Percentiles rank a stretch among this genome's conserved stretches.
Evolutionary conservation across 345 rosid genomes (phyloP).

Genomic region (Salix dunnii): DNA sequence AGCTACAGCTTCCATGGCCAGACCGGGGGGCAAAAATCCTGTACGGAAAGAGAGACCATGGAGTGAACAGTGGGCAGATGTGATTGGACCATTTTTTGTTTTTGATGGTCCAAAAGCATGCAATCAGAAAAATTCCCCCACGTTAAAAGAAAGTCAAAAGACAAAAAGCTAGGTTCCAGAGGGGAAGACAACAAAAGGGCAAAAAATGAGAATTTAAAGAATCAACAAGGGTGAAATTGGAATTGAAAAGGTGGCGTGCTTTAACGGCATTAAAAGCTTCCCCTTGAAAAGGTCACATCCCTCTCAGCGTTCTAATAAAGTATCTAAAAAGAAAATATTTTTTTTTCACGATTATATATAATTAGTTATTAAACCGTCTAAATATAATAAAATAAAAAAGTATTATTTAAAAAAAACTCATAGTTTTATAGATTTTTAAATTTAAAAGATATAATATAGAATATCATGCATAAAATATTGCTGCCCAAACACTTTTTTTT

Average conservation of each 20-base stretch:
- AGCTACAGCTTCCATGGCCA: not conserved
- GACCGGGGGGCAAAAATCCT: not conserved
- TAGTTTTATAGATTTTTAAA: no score
- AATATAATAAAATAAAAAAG: no score
- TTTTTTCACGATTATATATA: not conserved
- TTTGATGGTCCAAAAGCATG: not conserved
- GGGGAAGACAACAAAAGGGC: slow-evolving; percentile 3
- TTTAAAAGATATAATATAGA: no score
- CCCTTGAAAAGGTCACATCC: not conserved
- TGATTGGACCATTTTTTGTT: not conserved
- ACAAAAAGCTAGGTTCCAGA: slow-evolving; percentile 18
- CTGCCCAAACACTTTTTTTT: no score
- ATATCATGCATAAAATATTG: no score
- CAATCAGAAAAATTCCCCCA: not conserved
- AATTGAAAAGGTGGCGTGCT: slow-evolving; percentile 36
- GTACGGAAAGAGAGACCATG: not conserved
- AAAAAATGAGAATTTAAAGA: not conserved
- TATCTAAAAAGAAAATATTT: no score
- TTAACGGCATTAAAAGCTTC: slow-evolving; percentile 34
- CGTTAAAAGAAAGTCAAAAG: slow-evolving; percentile 12
- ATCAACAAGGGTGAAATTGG: slow-evolving; percentile 26
- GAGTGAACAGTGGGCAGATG: not conserved
- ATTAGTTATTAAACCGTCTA: no score
- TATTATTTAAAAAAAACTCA: no score
- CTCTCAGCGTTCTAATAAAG: not conserved